Percentiles rank a stretch among this genome's conserved stretches.
phyloP scores from a whole-genome alignment of 129 eudicot species.

The Artemisia annua region DNA sequence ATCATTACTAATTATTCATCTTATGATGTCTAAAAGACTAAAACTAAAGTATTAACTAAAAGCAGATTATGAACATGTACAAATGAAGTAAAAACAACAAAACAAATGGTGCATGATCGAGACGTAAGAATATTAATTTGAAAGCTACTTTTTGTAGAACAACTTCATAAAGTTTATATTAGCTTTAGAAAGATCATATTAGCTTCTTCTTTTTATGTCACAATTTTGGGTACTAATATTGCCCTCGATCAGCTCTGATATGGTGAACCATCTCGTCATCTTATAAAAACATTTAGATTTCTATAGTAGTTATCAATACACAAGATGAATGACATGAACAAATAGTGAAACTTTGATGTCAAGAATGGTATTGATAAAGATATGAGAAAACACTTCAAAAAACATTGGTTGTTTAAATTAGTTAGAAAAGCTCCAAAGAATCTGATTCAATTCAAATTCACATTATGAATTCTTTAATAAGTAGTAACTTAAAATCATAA shows the following conservation, averaged over 20 bases:
- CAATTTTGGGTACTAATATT: not conserved
- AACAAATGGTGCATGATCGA: not conserved
- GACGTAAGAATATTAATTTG: constrained; percentile 8
- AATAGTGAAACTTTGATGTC: not conserved
- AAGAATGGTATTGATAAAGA: not conserved
- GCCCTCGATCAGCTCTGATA: too few relatives aligned
- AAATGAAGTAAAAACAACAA: too few relatives aligned
- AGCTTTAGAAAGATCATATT: not conserved
- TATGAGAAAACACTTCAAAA: not conserved
- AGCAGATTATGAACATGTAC: too few relatives aligned
- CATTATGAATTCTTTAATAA: constrained; percentile 1
- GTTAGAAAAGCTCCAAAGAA: constrained; percentile 21
- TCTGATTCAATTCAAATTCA: constrained; percentile 27
- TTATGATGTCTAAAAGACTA: too few relatives aligned
- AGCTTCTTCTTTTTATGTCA: not conserved
- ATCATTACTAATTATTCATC: not conserved
- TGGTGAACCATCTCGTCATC: too few relatives aligned
- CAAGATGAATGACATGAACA: not conserved
- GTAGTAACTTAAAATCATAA: not conserved
- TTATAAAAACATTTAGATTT: not conserved
- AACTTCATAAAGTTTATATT: not conserved
- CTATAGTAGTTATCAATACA: not conserved
- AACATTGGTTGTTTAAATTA: constrained; percentile 10
- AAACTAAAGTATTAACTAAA: too few relatives aligned
- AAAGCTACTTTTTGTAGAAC: constrained; percentile 3